Percentiles rank a stretch among this genome's conserved stretches.
These are phyloP conservation scores for Rutidosis leptorrhynchoides DNA, from an alignment of 129 eudicot species.

Conservation along the genomic window DNA sequence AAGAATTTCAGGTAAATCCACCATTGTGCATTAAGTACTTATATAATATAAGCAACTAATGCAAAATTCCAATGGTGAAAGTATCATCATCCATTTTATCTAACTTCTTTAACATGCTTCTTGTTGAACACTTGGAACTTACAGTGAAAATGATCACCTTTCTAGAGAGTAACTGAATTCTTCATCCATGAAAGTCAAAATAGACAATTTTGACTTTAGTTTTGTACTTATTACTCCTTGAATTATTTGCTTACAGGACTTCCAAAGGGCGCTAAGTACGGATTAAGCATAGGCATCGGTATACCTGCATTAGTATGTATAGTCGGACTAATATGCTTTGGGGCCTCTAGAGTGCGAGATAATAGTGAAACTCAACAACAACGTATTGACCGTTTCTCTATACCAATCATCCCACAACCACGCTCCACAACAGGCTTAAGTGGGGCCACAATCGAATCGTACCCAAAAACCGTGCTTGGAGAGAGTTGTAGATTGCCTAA, in stretches of 20 bases:
- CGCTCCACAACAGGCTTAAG: slow-evolving; percentile 35
- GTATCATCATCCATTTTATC: background rate
- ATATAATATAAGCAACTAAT: too few species aligned
- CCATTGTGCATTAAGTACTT: too few species aligned
- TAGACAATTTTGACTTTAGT: background rate
- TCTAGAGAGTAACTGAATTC: background rate
- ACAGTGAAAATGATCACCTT: background rate
- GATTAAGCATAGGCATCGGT: slow-evolving; percentile 36
- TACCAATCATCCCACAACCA: slow-evolving; percentile 29
- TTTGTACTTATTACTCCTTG: background rate
- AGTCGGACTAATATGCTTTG: slow-evolving; percentile 21
- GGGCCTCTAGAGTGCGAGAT: slow-evolving; percentile 11
- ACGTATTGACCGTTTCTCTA: slow-evolving; percentile 26
- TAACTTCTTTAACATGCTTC: background rate
- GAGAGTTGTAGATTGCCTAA: slow-evolving; percentile 51
- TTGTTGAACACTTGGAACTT: slow-evolving; percentile 1
- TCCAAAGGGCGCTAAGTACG: slow-evolving; percentile 30
- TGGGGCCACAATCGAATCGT: slow-evolving; percentile 46
- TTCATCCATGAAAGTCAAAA: background rate
- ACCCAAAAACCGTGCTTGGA: slow-evolving; percentile 44
- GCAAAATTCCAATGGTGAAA: too few species aligned
- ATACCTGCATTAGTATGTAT: slow-evolving; percentile 18
- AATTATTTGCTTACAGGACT: slow-evolving; percentile 22
- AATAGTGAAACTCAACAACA: slow-evolving; percentile 14
- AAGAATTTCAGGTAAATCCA: too few species aligned